These are phyloP conservation scores for Chrysopogon serrulatus DNA, from an alignment of 176 grass and related monocot species.

Conservation along the genomic window DNA sequence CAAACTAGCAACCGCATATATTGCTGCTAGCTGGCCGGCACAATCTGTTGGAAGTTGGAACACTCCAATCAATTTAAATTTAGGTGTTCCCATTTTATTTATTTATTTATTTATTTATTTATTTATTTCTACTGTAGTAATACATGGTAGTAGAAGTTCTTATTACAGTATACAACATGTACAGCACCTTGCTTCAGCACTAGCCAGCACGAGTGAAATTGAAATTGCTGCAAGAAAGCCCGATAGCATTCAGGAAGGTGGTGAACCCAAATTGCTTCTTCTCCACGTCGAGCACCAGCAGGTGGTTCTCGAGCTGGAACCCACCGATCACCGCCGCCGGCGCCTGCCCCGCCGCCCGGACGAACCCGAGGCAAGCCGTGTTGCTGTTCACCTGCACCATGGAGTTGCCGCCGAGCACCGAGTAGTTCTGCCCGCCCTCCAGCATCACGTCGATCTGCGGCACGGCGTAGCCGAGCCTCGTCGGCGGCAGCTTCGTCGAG, in stretches of 20 bases:
- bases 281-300: constrained; percentile 43
- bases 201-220: constrained; percentile 27
- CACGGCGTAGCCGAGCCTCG: constrained; percentile 32
- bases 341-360: neutral
- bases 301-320: constrained; percentile 57
- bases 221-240: constrained; percentile 37
- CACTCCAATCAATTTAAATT: too few relatives aligned
- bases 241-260: neutral
- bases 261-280: constrained; percentile 28
- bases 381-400: constrained; percentile 17
- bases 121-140: too few relatives aligned
- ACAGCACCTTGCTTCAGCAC: neutral
- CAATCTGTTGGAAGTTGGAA: too few relatives aligned
- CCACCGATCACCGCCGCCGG: constrained; percentile 40
- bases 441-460: constrained; percentile 34
- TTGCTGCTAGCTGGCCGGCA: too few relatives aligned
- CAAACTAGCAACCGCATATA: too few relatives aligned
- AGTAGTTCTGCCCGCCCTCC: constrained; percentile 24
- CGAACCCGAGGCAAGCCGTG: constrained; percentile 45
- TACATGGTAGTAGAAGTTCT: too few relatives aligned
- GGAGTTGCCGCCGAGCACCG: constrained; percentile 38
- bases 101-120: too few relatives aligned
- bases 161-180: too few relatives aligned
- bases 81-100: too few relatives aligned
- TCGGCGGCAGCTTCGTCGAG: neutral